Base-by-base conservation (phyloP, 23 red algal species). In the Agarophyton chilense region DNA sequence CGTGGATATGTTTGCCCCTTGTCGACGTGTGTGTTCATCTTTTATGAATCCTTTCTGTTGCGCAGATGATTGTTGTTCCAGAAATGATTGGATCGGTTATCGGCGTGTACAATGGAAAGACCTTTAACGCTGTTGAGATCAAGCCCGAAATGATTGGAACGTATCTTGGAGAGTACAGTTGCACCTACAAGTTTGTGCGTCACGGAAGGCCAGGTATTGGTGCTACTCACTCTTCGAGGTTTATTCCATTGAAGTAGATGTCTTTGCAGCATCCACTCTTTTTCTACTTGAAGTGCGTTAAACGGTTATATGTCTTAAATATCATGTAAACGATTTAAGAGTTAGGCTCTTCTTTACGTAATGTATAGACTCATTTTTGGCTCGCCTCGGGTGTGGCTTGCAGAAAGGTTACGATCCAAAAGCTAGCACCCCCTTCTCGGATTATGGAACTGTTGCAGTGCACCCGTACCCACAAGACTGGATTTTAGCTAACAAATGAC, bases 151-250 rank as follows among this genome's bases (percentile, higher is more conserved):
- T 90, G 86, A 81, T 90, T 33, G 86, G 86, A 18, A 79, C 53
- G 0, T 90, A 90, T 38, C 86, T 90, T 80, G 86, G 73, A 25
- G 96, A 98, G 87, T 98, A 95, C 77, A 90, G 81, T 21, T 85
- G 94, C 63, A 90, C 89, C 26, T 98, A 98, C 90, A 95, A 95
- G 91, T 94, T 94, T n/a, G 96, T 98, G 38, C 92, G 88, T 62
- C 96, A 98, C 82, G 96, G 96, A 46, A 53, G 94, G 56, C 96
- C 96, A 12, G 96, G 96, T 95, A 98, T 98, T 81, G 96, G 96
- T 86, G 92, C 96, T 13, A 95, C 96, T 21, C 85, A 95, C 61
- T 98, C 96, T 55, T 95, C 93, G 12, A 93, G 96, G 31, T 98
- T 98, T 84, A 98, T 98, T 82, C 96, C 96, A 45, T 91, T 98